Evolutionary conservation across 148 eudicot species (phyloP).

Genomic region (Chenopodium formosanum): DNA sequence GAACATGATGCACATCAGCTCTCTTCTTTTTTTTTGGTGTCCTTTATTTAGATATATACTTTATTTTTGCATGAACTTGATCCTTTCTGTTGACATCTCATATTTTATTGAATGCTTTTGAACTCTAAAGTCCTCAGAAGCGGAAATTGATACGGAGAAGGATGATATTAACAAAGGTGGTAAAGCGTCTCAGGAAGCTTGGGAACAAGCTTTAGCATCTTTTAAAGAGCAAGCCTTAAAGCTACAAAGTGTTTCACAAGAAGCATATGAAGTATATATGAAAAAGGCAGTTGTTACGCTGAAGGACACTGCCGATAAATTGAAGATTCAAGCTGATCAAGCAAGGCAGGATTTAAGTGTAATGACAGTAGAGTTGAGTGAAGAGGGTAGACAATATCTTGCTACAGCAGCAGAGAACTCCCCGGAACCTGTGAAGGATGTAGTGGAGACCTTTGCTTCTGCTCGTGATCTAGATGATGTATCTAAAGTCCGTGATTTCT

Average conservation of each 20-base stretch:
- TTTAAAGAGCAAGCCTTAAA: conserved; percentile 80
- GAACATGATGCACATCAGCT: not conserved
- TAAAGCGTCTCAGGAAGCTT: conserved; percentile 73
- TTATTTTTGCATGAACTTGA: not conserved
- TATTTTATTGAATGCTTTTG: conserved; percentile 26
- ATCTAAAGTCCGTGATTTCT: conserved; percentile 73
- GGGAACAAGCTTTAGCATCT: conserved; percentile 65
- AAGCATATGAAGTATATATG: conserved; percentile 80
- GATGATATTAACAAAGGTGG: conserved; percentile 39
- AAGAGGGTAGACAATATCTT: conserved; percentile 69
- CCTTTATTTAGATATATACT: not conserved
- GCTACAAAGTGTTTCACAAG: conserved; percentile 79
- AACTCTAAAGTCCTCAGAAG: conserved; percentile 56
- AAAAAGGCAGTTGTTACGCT: conserved; percentile 62
- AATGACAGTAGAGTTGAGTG: conserved; percentile 60
- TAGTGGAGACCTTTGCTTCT: conserved; percentile 77
- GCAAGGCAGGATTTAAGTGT: conserved; percentile 61
- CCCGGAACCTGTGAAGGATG: conserved; percentile 92
- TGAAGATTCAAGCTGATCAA: conserved; percentile 85
- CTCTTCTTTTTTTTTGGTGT: not conserved
- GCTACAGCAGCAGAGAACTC: conserved; percentile 64
- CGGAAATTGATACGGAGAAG: conserved; percentile 48
- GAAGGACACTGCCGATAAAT: conserved; percentile 64
- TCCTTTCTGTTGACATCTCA: not conserved
- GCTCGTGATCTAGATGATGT: conserved; percentile 60